These are phyloP conservation scores for Pseudohyphozyma bogoriensis DNA, from an alignment of 768 basidiomycete species.

Conservation along the genomic window DNA sequence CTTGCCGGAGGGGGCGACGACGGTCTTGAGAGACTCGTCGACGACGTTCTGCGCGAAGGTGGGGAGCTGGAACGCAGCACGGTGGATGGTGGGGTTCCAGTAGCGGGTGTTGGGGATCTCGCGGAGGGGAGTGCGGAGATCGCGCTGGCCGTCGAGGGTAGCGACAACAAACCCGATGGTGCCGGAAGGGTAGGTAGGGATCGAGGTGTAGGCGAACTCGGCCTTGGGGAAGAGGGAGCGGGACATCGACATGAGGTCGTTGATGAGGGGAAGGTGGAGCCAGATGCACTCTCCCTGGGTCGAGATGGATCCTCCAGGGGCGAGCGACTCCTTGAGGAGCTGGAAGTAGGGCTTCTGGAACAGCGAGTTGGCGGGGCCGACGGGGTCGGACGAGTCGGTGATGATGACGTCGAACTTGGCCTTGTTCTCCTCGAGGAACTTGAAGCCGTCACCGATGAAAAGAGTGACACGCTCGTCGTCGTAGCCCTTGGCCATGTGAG, in stretches of 20 bases:
- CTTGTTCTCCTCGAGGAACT: conserved; percentile 81
- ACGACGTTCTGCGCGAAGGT: conserved; percentile 72
- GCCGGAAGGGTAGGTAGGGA: conserved; percentile 96
- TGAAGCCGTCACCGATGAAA: conserved; percentile 88
- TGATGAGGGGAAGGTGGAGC: conserved; percentile 83
- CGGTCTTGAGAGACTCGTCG: conserved; percentile 39
- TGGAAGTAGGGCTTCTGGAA: conserved; percentile 97
- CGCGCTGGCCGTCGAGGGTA: conserved; percentile 59
- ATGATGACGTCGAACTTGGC: conserved; percentile 87
- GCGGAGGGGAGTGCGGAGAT: conserved; percentile 63
- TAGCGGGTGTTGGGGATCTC: conserved; percentile 56
- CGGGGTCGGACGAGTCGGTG: conserved; percentile 96
- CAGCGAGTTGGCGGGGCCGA: conserved; percentile 84
- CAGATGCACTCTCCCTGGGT: conserved; percentile 94
- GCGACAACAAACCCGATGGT: conserved; percentile 92
- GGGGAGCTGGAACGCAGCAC: conserved; percentile 77
- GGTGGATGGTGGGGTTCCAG: conserved; percentile 75
- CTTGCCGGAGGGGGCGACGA: conserved; percentile 30
- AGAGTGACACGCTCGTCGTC: conserved; percentile 70
- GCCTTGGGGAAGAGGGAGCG: conserved; percentile 63
- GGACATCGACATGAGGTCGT: conserved; percentile 59
- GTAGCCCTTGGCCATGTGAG: conserved; percentile 82
- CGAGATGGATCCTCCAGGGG: conserved; percentile 81
- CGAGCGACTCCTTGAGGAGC: conserved; percentile 78
- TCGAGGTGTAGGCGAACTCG: conserved; percentile 90